Percentiles rank a stretch among this genome's conserved stretches.
Conservation (phyloP, 169 alveolate genomes). For the Eimeria nieschulzi region DNA sequence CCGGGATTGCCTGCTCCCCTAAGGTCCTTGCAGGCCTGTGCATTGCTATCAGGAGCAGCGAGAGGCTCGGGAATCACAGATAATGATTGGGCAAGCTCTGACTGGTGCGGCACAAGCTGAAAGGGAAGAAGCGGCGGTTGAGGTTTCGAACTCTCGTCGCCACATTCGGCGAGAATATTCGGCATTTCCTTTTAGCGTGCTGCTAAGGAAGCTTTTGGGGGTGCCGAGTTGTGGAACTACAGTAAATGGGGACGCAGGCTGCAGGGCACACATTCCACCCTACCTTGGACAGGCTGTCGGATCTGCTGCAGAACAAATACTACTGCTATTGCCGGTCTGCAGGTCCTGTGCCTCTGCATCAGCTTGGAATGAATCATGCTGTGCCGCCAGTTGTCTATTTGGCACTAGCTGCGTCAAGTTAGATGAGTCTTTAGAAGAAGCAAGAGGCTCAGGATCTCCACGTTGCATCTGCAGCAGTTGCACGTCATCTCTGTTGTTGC, state of each 20-base stretch:
- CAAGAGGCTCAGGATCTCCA: not conserved
- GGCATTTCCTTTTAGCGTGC: not conserved
- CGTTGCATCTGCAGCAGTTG: not conserved
- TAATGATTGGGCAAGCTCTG: too few species aligned
- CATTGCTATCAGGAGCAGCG: too few species aligned
- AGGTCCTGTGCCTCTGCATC: constrained; percentile 8
- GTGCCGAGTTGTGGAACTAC: constrained; percentile 12
- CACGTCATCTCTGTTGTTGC: constrained; percentile 40
- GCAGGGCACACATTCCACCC: not conserved
- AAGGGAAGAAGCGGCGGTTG: constrained; percentile 28
- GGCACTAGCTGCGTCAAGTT: too few species aligned
- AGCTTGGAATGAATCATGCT: too few species aligned
- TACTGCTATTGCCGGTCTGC: constrained; percentile 45
- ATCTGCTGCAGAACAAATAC: not conserved
- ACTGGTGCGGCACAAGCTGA: too few species aligned
- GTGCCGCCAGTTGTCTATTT: too few species aligned
- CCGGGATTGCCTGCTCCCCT: too few species aligned
- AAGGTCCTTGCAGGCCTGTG: too few species aligned
- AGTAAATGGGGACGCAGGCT: not conserved
- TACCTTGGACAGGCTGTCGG: not conserved
- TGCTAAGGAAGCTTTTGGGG: not conserved
- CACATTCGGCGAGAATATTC: not conserved
- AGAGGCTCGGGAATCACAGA: too few species aligned
- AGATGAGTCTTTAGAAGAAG: too few species aligned
- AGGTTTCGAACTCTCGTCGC: not conserved